phyloP scores from a whole-genome alignment of 1,284 basidiomycete species.

The Puccinia horiana region DNA sequence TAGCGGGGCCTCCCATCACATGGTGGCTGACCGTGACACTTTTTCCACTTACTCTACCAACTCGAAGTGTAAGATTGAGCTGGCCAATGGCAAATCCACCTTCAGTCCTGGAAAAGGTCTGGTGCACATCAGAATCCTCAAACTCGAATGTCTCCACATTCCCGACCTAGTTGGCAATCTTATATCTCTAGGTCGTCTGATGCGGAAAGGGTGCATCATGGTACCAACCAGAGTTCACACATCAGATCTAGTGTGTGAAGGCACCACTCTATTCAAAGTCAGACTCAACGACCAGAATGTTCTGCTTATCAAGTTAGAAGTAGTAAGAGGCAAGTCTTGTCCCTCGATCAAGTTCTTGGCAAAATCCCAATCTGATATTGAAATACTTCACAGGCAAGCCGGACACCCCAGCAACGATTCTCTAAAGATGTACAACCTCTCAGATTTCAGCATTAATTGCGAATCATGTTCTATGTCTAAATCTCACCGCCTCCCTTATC shows the following conservation, averaged over 20 bases:
- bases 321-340: too few relatives aligned
- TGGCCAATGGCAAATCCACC: not conserved
- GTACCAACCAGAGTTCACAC: not conserved
- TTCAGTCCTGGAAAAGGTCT: not conserved
- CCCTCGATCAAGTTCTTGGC: not conserved
- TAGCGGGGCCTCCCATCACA: not conserved
- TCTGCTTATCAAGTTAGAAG: not conserved
- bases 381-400: not conserved
- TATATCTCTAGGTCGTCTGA: not conserved
- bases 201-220: not conserved
- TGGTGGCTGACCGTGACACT: not conserved
- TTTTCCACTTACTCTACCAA: not conserved
- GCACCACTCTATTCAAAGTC: too few relatives aligned
- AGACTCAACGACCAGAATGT: too few relatives aligned
- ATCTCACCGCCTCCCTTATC: not conserved
- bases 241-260: too few relatives aligned
- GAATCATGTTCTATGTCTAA: constrained; percentile 1
- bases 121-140: not conserved
- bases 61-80: not conserved
- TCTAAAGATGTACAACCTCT: not conserved
- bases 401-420: constrained; percentile 1
- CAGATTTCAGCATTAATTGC: not conserved
- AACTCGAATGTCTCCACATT: not conserved
- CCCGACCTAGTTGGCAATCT: not conserved
- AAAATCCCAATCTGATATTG: not conserved